Evolutionary conservation across 345 rosid species (phyloP), one percentile per base, ranked within the genome.

Genomic region (Melaleuca alternifolia): DNA sequence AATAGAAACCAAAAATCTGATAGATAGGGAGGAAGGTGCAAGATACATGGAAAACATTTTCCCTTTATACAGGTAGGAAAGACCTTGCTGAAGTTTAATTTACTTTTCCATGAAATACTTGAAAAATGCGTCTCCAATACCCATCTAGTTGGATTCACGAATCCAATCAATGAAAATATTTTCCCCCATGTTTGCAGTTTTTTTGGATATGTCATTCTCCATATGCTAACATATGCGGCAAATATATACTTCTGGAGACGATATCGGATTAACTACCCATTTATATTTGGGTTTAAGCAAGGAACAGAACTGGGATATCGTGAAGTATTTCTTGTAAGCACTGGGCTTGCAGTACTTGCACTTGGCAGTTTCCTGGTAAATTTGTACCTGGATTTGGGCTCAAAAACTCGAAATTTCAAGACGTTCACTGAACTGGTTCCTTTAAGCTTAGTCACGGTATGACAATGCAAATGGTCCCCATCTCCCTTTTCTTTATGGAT

Each of bases 231-330:
- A 86, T 93, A 93, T 51, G 90, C 97, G 0, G 91, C 93, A 4
- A 89, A 96, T 89, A 56, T 93, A 65, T 96, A 91, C 93, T 93
- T 95, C 87, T 95, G 97, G 98, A 92, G 89, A 89, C 93, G 86
- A 65, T 95, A 90, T 86, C 89, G 91, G 84, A 90, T 94, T 91
- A 96, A 95, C 91, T 93, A 96, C 85, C 88, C 95, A 6, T 96
- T 96, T 86, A 94, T 95, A 56, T 94, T 94, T 86, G 95, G 94
- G 87, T 91, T 94, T 90, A 93, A 95, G 90, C 93, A 90, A 85
- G 97, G 98, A 87, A 95, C 95, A 5, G 95, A 93, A 84, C 84
- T 95, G 56, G 90, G 93, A 50, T 91, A 95, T 87, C 87, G 92
- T 84, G 94, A 96, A 87, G 94, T 94, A 84, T 92, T 96, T 89